Evolutionary conservation across 2,329 filamentous ascomycete species (phyloP).

Genomic region (Rhexocercosporidium sp.): DNA sequence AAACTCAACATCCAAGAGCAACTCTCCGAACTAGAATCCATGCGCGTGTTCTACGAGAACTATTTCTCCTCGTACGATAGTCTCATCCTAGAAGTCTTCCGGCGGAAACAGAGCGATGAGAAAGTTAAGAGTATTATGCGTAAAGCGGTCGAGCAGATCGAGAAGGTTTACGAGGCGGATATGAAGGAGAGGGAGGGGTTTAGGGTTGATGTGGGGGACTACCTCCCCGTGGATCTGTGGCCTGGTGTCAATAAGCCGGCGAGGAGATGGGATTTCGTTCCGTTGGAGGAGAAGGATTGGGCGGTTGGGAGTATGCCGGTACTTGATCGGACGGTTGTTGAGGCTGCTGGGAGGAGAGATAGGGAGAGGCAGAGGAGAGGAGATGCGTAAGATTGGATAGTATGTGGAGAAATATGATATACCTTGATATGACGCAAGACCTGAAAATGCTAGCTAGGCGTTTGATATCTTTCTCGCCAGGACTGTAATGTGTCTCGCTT

Average conservation of each 20-base stretch:
- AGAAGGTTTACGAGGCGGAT: conserved; percentile 77
- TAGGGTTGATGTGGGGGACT: conserved; percentile 81
- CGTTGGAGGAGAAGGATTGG: conserved; percentile 24
- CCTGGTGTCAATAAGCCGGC: conserved; percentile 66
- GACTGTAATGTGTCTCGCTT: no score
- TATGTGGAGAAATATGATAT: no score
- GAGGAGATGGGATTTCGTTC: conserved; percentile 38
- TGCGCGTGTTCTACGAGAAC: conserved; percentile 84
- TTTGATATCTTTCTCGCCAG: no score
- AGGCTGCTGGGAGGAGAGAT: conserved; percentile 36
- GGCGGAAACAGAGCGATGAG: conserved; percentile 74
- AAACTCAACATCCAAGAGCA: conserved; percentile 70
- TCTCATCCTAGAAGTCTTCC: conserved; percentile 81
- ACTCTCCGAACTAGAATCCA: conserved; percentile 76
- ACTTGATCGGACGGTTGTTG: conserved; percentile 34
- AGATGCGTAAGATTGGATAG: not conserved
- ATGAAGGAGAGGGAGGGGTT: conserved; percentile 77
- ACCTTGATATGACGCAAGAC: no score
- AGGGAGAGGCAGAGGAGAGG: conserved; percentile 29
- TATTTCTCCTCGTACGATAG: conserved; percentile 86
- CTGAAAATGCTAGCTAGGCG: no score
- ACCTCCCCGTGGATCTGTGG: conserved; percentile 87
- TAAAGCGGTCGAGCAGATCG: conserved; percentile 78
- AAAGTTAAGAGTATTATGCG: conserved; percentile 76
- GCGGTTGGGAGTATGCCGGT: conserved; percentile 30